These are phyloP conservation scores for Chaetomium strumarium DNA, from an alignment of 2,329 filamentous ascomycete species.

Conservation along the genomic window DNA sequence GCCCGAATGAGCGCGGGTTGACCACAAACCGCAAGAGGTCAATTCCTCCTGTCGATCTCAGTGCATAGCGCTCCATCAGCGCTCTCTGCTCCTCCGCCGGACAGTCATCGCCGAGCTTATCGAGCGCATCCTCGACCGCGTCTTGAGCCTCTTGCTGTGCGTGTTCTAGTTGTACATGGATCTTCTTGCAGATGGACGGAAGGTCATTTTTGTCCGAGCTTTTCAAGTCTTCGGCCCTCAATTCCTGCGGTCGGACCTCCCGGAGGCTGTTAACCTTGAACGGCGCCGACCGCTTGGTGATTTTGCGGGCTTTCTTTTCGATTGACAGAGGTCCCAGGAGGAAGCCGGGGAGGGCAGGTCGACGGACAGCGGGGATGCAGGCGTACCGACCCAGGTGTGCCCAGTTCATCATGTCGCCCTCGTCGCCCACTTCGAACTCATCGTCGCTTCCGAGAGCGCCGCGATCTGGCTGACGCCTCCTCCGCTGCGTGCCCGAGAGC, in stretches of 20 bases:
- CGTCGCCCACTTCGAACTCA: conserved; percentile 61
- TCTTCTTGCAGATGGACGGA: conserved; percentile 70
- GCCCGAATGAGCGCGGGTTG: conserved; percentile 84
- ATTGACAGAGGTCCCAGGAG: conserved; percentile 83
- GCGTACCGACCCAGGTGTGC: conserved; percentile 72
- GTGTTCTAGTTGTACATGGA: conserved; percentile 55
- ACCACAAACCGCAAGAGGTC: conserved; percentile 81
- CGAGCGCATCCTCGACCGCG: conserved; percentile 33
- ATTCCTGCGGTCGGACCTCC: conserved; percentile 71
- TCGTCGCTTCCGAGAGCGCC: conserved; percentile 45
- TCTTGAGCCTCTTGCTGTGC: conserved; percentile 44
- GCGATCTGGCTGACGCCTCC: conserved; percentile 36
- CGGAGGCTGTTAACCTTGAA: conserved; percentile 62
- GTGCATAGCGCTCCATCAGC: conserved; percentile 59
- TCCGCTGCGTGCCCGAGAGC: conserved; percentile 44
- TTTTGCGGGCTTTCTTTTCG: conserved; percentile 72
- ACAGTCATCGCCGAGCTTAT: conserved; percentile 41
- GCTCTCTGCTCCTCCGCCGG: conserved; percentile 40
- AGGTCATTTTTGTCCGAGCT: conserved; percentile 73
- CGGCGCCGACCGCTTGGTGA: conserved; percentile 63
- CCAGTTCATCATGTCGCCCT: conserved; percentile 81
- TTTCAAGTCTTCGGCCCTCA: conserved; percentile 67
- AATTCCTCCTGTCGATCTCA: conserved; percentile 65
- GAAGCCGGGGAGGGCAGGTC: conserved; percentile 76
- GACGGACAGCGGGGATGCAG: conserved; percentile 64